Percentiles rank a stretch among this genome's conserved stretches.
Evolutionary conservation across 2,329 filamentous ascomycete species (phyloP).

Genomic region (Zasmidium cellare): DNA sequence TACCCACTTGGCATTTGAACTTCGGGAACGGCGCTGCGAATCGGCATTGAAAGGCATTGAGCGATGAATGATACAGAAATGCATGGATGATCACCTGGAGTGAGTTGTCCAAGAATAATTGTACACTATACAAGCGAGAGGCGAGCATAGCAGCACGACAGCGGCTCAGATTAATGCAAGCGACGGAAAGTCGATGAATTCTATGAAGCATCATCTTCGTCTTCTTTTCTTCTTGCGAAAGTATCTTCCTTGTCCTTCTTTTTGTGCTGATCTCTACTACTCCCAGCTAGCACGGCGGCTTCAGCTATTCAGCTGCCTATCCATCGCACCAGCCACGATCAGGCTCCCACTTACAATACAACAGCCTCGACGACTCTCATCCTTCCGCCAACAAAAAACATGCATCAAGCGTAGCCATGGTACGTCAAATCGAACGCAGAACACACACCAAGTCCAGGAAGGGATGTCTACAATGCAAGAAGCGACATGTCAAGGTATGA

Average conservation of each 20-base stretch:
- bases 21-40: background rate
- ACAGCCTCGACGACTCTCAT: no score
- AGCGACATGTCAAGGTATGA: slow-evolving; percentile 24
- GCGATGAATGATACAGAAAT: no score
- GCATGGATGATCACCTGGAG: no score
- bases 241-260: background rate
- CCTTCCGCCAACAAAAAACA: no score
- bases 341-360: no score
- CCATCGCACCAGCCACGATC: background rate
- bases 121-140: no score
- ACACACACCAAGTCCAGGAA: slow-evolving; percentile 23
- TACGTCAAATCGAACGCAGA: background rate
- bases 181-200: no score
- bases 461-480: slow-evolving; percentile 24
- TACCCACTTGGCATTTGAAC: background rate
- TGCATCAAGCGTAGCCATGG: no score
- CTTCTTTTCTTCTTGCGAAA: background rate
- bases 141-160: background rate
- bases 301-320: background rate
- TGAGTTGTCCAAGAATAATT: no score
- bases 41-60: background rate
- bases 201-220: background rate
- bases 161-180: background rate
- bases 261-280: background rate
- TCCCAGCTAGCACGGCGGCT: background rate